Percentiles rank a stretch among this genome's conserved stretches.
These are phyloP conservation scores for Myxozyma sirexii DNA, from an alignment of 805 yeast species.

Conservation along the genomic window DNA sequence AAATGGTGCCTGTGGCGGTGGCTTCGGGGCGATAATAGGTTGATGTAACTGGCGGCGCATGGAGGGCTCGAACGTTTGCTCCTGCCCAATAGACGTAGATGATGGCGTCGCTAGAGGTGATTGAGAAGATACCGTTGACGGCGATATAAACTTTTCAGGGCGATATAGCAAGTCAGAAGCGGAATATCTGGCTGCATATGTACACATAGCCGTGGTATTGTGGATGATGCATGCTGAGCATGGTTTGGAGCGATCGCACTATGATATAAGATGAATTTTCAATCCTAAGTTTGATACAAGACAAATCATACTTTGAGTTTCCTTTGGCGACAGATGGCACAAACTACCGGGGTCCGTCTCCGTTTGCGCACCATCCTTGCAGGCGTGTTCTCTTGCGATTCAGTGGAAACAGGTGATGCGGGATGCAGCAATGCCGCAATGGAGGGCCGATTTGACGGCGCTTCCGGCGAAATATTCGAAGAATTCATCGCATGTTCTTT, in stretches of 20 bases:
- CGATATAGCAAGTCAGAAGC: constrained; percentile 12
- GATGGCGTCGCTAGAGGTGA: neutral
- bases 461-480: neutral
- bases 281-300: neutral
- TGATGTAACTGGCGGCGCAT: no score
- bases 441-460: neutral
- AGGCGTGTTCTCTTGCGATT: neutral
- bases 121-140: neutral
- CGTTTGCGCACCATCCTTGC: constrained; percentile 18
- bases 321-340: constrained; percentile 34
- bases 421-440: neutral
- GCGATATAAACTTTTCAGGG: no score
- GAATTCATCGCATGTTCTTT: neutral
- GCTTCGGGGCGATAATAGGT: neutral
- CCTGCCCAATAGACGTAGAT: no score
- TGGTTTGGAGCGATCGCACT: constrained; percentile 33
- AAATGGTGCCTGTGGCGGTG: neutral
- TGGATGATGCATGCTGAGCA: constrained; percentile 32
- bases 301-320: constrained; percentile 27
- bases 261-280: neutral
- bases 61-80: no score
- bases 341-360: constrained; percentile 31
- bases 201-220: constrained; percentile 25
- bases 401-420: neutral
- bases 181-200: constrained; percentile 30